Percentiles rank a stretch among this genome's conserved stretches.
phyloP scores from a whole-genome alignment of 116 monocot species.

The Dioscorea cayenensis region DNA sequence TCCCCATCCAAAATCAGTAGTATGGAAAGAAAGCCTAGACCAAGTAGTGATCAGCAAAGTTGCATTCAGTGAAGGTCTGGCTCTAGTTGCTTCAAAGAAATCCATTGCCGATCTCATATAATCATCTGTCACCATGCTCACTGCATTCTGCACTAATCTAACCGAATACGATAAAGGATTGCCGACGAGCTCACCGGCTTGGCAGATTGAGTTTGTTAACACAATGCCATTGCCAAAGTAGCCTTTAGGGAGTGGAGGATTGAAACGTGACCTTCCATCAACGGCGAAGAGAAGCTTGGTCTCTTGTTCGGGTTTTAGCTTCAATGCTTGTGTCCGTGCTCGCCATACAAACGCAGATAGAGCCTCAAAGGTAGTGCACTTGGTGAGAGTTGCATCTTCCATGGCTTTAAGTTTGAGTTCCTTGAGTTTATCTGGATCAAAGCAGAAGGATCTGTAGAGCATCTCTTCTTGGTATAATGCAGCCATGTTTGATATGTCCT shows the following conservation, averaged over 20 bases:
- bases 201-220: conserved; percentile 56
- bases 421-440: conserved; percentile 41
- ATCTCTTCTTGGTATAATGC: conserved; percentile 36
- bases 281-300: conserved; percentile 86
- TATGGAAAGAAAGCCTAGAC: conserved; percentile 65
- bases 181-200: conserved; percentile 37
- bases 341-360: conserved; percentile 76
- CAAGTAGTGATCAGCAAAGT: conserved; percentile 80
- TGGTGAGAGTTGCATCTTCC: conserved; percentile 14
- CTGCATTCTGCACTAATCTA: conserved; percentile 54
- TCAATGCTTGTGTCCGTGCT: conserved; percentile 52
- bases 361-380: conserved; percentile 74
- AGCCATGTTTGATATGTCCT: conserved; percentile 43
- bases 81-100: conserved; percentile 71
- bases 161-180: conserved; percentile 46
- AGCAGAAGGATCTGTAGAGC: conserved; percentile 60
- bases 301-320: conserved; percentile 40
- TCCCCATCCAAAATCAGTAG: conserved; percentile 87
- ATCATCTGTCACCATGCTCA: conserved; percentile 52
- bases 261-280: conserved; percentile 54
- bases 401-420: conserved; percentile 27
- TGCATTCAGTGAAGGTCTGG: conserved; percentile 51
- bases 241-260: conserved; percentile 67
- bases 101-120: conserved; percentile 87
- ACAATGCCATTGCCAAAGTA: conserved; percentile 93